A percentile compares a stretch with the other conserved stretches of the same genome.
These are phyloP conservation scores for Hyaloraphidium curvatum DNA, from an alignment of 192 early-diverging fungal genomes.

Conservation along the genomic window DNA sequence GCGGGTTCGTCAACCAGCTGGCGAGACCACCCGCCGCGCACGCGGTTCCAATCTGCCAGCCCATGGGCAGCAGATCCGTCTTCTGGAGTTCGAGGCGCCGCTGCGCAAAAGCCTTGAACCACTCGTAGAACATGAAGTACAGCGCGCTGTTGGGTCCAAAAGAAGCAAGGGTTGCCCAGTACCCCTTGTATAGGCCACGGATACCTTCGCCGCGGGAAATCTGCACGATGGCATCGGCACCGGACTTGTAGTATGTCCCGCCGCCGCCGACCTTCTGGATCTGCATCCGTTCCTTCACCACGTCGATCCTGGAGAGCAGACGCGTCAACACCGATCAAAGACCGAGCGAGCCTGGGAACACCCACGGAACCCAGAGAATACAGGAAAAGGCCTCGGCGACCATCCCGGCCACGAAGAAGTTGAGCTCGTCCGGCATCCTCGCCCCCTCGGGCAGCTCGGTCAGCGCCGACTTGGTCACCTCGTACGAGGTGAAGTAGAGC, in stretches of 20 bases:
- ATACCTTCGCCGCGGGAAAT: not conserved
- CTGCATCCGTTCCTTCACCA: conserved; percentile 3
- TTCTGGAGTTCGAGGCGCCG: not conserved
- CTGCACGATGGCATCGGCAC: not conserved
- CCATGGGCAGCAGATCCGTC: not conserved
- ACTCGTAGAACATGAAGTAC: conserved; percentile 1
- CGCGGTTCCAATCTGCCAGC: not conserved
- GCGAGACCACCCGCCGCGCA: conserved; percentile 34
- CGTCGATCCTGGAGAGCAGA: too few species aligned
- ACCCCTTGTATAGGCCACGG: not conserved
- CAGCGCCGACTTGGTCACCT: not conserved
- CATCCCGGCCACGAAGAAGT: not conserved
- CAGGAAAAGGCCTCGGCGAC: not conserved
- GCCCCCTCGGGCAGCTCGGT: not conserved
- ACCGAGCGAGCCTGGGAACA: too few species aligned
- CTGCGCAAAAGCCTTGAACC: not conserved
- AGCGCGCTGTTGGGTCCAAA: not conserved
- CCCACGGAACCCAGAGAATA: conserved; percentile 1
- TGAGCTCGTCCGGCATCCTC: too few species aligned
- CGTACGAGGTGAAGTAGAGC: conserved; percentile 3
- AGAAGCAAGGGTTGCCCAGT: not conserved
- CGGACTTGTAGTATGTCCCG: not conserved
- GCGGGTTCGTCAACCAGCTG: conserved; percentile 67
- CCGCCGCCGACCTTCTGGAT: not conserved
- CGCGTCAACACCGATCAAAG: too few species aligned